phyloP scores from a whole-genome alignment of 1,139 yeast genomes.

The Candida albicans region DNA sequence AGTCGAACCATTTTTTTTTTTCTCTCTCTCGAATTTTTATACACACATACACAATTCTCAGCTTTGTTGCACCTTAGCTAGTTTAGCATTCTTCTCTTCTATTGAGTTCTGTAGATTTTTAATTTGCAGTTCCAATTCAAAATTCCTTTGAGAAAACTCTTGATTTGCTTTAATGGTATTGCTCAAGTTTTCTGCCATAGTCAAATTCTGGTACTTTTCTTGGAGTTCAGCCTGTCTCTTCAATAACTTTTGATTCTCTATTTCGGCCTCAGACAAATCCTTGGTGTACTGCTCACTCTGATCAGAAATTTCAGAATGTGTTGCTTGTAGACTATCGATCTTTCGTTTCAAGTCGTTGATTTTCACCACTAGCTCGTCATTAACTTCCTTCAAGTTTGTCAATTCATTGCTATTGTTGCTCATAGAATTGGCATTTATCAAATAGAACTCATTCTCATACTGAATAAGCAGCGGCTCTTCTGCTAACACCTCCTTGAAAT shows the following conservation, averaged over 20 bases:
- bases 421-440: constrained; percentile 42
- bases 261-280: constrained; percentile 27
- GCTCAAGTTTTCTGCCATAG: constrained; percentile 46
- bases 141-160: constrained; percentile 40
- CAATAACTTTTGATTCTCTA: constrained; percentile 23
- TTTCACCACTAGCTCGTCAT: constrained; percentile 34
- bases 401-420: constrained; percentile 42
- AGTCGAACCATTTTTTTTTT: background rate
- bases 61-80: constrained; percentile 14
- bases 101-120: constrained; percentile 21
- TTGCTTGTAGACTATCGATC: constrained; percentile 32
- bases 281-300: constrained; percentile 34
- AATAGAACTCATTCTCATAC: constrained; percentile 47
- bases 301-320: constrained; percentile 40
- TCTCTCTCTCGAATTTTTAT: too few relatives aligned
- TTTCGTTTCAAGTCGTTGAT: constrained; percentile 31
- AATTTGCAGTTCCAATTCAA: constrained; percentile 38
- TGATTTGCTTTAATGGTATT: constrained; percentile 48
- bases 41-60: background rate
- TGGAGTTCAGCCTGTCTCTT: constrained; percentile 23
- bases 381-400: constrained; percentile 37
- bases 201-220: constrained; percentile 35
- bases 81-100: constrained; percentile 21
- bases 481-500: constrained; percentile 19
- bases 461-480: constrained; percentile 34